Percentiles rank a stretch among this genome's conserved stretches.
Evolutionary conservation across 2,329 filamentous ascomycete species (phyloP).

Genomic region (Colletotrichum plurivorum): DNA sequence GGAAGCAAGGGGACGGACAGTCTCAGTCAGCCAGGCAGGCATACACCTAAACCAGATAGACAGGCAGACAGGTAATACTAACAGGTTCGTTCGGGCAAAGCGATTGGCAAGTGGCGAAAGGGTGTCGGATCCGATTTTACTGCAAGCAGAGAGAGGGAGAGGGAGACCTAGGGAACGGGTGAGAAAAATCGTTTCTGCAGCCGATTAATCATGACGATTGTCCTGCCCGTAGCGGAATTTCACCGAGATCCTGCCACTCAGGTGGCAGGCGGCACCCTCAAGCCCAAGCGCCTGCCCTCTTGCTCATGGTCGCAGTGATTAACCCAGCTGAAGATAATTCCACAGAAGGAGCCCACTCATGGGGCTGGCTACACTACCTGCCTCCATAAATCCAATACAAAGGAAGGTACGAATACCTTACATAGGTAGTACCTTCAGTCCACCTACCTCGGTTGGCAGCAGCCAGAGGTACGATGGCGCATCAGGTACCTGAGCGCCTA

Average conservation of each 20-base stretch:
- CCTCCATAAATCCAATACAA: not conserved
- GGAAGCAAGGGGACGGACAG: not conserved
- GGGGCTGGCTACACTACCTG: not conserved
- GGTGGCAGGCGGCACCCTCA: not conserved
- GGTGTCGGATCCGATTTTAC: not conserved
- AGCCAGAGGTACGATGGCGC: not conserved
- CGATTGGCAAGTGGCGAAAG: slow-evolving; percentile 16
- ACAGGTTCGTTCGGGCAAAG: slow-evolving; percentile 6
- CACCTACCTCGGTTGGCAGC: not conserved
- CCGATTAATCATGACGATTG: not conserved
- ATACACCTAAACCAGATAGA: not conserved
- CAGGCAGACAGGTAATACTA: not conserved
- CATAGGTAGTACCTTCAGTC: not conserved
- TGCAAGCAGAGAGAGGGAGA: not conserved
- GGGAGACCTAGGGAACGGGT: not conserved
- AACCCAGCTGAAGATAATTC: slow-evolving; percentile 8
- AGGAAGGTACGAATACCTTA: no score
- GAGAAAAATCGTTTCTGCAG: not conserved
- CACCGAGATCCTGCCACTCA: slow-evolving; percentile 27
- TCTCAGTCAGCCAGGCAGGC: not conserved
- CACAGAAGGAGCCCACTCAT: not conserved
- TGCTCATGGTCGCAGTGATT: slow-evolving; percentile 5
- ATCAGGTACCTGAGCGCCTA: no score
- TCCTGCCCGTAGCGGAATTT: slow-evolving; percentile 17
- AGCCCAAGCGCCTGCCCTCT: not conserved